Evolutionary conservation across 345 rosid species (phyloP).

Genomic region (Arabidopsis suecica): DNA sequence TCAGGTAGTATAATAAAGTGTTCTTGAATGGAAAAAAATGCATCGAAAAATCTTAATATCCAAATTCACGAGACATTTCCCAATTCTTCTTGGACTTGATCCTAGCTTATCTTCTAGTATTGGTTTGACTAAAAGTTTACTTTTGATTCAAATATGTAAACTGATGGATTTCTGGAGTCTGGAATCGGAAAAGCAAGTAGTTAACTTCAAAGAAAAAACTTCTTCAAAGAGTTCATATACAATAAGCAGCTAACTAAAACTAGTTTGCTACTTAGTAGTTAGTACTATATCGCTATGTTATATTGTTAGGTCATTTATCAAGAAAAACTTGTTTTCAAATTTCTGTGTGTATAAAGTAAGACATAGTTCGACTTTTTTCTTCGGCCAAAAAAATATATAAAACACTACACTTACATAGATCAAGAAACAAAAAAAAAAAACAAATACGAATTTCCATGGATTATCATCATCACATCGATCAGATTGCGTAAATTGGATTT

Average conservation of each 20-base stretch:
- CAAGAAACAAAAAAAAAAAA: conserved; percentile 5
- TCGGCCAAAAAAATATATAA: background rate
- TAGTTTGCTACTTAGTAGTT: background rate
- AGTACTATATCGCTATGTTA: background rate
- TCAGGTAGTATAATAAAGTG: background rate
- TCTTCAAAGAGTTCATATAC: background rate
- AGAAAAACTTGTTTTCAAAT: background rate
- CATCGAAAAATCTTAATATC: too few relatives aligned
- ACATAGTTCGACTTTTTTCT: conserved; percentile 1
- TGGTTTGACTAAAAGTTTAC: background rate
- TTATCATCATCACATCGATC: conserved; percentile 33
- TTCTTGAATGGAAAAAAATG: too few relatives aligned
- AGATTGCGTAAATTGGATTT: conserved; percentile 79
- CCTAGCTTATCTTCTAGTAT: background rate
- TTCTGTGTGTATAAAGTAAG: background rate
- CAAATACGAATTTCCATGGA: background rate
- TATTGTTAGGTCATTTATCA: background rate
- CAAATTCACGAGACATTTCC: background rate
- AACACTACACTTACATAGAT: conserved; percentile 24
- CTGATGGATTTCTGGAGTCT: background rate
- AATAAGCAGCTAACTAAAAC: background rate
- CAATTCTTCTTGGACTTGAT: background rate
- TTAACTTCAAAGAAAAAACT: background rate
- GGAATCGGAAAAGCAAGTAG: background rate
- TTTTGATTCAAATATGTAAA: background rate